Evolutionary conservation across 306 rosid species (phyloP).

Genomic region (Vigna mungo): DNA sequence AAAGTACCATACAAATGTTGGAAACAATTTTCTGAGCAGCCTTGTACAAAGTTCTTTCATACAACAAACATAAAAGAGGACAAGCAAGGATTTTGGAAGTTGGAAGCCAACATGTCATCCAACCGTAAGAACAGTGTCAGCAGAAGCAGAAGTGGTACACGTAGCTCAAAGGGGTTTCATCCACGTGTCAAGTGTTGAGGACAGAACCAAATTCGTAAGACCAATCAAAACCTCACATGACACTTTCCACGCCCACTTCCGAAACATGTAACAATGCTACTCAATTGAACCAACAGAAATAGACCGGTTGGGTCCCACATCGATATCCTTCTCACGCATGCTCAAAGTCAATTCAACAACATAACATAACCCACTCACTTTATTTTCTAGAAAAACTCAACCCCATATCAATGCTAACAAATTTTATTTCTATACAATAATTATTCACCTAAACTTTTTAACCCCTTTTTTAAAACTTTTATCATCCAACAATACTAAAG

Average conservation of each 20-base stretch:
- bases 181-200: conserved; percentile 46
- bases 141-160: conserved; percentile 18
- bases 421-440: conserved; percentile 14
- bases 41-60: too few species aligned
- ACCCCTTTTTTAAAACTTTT: too few species aligned
- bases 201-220: conserved; percentile 20
- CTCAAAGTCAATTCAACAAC: conserved; percentile 40
- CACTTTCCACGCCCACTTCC: conserved; percentile 50
- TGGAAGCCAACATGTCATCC: conserved; percentile 52
- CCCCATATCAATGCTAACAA: conserved; percentile 15
- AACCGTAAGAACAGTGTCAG: conserved; percentile 64
- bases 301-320: conserved; percentile 48
- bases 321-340: conserved; percentile 50
- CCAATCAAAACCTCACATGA: conserved; percentile 39
- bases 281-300: conserved; percentile 50
- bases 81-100: conserved; percentile 6
- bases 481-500: too few species aligned
- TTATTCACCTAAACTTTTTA: neutral
- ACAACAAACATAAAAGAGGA: too few species aligned
- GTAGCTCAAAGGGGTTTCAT: neutral
- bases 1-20: too few species aligned
- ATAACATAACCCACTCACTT: conserved; percentile 19
- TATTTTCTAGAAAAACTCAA: conserved; percentile 5
- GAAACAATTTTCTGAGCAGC: too few species aligned
- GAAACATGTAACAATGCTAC: conserved; percentile 43